Conservation (phyloP, 495 filamentous ascomycete genomes). For the Neurospora terricola region DNA sequence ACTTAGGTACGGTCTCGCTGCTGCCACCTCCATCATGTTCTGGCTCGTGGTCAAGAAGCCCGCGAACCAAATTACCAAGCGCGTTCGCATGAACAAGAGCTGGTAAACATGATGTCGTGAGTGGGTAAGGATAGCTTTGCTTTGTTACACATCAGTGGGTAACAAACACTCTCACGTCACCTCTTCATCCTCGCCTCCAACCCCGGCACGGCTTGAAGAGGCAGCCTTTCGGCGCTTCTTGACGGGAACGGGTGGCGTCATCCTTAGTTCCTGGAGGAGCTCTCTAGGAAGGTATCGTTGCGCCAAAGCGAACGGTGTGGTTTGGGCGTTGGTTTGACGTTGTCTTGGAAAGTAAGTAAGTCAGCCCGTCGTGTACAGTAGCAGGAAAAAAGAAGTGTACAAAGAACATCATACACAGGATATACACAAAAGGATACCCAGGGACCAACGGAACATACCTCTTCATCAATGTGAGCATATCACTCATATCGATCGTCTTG, state of each 20-base stretch:
- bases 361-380: slow-evolving; percentile 21
- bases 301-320: slow-evolving; percentile 72
- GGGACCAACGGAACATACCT: slow-evolving; percentile 47
- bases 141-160: not conserved
- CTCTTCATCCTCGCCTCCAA: slow-evolving; percentile 12
- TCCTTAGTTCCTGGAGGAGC: slow-evolving; percentile 69
- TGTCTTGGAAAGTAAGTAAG: slow-evolving; percentile 45
- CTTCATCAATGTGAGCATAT: slow-evolving; percentile 71
- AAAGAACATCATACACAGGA: not conserved
- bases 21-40: slow-evolving; percentile 88
- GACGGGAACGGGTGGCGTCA: slow-evolving; percentile 44
- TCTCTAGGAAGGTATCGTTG: slow-evolving; percentile 74
- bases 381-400: slow-evolving; percentile 16
- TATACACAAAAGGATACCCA: slow-evolving; percentile 13
- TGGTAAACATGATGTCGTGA: slow-evolving; percentile 44
- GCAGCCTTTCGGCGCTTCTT: slow-evolving; percentile 9
- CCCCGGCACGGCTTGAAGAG: not conserved
- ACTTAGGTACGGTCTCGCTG: slow-evolving; percentile 73
- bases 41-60: slow-evolving; percentile 86
- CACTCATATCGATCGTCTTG: slow-evolving; percentile 76
- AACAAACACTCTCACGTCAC: slow-evolving; percentile 13
- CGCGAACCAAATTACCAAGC: slow-evolving; percentile 57
- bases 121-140: not conserved
- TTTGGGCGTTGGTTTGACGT: slow-evolving; percentile 60
- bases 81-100: slow-evolving; percentile 70